Evolutionary conservation across 1,284 basidiomycete species (phyloP).

Genomic region (Trametes polyzona): DNA sequence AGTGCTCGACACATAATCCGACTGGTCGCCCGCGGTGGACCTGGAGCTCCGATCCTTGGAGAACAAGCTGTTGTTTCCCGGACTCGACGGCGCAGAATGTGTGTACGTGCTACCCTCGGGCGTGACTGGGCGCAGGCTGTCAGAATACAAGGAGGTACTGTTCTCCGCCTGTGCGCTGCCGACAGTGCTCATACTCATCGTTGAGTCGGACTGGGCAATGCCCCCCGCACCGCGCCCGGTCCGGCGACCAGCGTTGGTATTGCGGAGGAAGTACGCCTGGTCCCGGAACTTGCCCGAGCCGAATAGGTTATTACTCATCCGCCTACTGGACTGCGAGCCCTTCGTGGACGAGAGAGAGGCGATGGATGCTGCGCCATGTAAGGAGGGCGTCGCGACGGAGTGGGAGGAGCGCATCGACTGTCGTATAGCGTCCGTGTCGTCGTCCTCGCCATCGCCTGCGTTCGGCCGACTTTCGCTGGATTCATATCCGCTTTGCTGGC

Average conservation of each 20-base stretch:
- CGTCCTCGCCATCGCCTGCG: constrained; percentile 37
- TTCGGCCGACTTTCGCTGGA: constrained; percentile 17
- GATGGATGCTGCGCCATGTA: constrained; percentile 45
- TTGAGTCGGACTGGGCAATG: constrained; percentile 53
- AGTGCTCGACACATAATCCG: constrained; percentile 23
- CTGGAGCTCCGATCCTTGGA: constrained; percentile 25
- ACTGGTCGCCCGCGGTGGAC: constrained; percentile 34
- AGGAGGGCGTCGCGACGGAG: constrained; percentile 44
- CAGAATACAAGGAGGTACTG: constrained; percentile 47
- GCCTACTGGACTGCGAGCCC: constrained; percentile 51
- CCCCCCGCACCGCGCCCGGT: constrained; percentile 51
- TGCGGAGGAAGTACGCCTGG: constrained; percentile 68
- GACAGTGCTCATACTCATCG: constrained; percentile 41
- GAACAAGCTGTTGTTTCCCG: constrained; percentile 43
- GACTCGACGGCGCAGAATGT: constrained; percentile 47
- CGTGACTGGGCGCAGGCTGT: constrained; percentile 51
- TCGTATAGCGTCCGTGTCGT: constrained; percentile 39
- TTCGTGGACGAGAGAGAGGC: constrained; percentile 41
- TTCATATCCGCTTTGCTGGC: constrained; percentile 15
- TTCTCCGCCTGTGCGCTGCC: constrained; percentile 38
- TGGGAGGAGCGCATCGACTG: constrained; percentile 50
- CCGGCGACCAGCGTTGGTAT: constrained; percentile 48
- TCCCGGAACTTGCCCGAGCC: constrained; percentile 78
- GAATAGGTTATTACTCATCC: constrained; percentile 84
- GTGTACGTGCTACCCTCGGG: constrained; percentile 50